Evolutionary conservation across 352 stramenopile genomes (phyloP).

Genomic region (Phytophthora pistaciae): DNA sequence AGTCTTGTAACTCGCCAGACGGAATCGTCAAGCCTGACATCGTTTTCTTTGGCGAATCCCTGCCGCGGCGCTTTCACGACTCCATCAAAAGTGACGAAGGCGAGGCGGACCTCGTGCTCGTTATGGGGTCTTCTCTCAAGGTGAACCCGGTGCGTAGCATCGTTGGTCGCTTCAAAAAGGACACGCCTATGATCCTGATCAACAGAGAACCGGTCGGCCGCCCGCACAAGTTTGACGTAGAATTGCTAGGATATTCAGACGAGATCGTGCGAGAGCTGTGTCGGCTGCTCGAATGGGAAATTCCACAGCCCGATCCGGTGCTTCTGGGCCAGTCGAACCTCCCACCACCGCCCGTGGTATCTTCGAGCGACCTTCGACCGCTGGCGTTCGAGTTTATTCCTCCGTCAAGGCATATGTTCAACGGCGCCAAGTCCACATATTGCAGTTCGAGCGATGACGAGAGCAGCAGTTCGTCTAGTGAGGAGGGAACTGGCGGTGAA

Average conservation of each 20-base stretch:
- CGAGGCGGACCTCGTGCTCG: conserved; percentile 96
- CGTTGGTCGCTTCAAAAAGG: conserved; percentile 82
- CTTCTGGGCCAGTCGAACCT: conserved; percentile 75
- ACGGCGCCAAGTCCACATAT: conserved; percentile 69
- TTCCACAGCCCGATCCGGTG: conserved; percentile 75
- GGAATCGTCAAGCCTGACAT: conserved; percentile 98
- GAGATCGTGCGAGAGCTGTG: conserved; percentile 88
- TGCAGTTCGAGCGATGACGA: conserved; percentile 69
- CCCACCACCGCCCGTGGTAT: conserved; percentile 24
- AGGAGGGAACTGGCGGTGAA: conserved; percentile 48
- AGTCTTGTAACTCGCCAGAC: conserved; percentile 66
- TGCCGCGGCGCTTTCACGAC: conserved; percentile 92
- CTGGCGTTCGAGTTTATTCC: conserved; percentile 74
- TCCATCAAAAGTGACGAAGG: conserved; percentile 82
- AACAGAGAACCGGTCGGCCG: conserved; percentile 85
- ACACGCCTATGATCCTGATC: conserved; percentile 87
- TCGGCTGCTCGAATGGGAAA: conserved; percentile 78
- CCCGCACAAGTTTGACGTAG: conserved; percentile 87
- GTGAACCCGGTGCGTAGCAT: conserved; percentile 96
- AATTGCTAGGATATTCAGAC: conserved; percentile 85
- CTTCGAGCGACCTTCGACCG: conserved; percentile 37
- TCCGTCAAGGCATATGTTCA: conserved; percentile 81
- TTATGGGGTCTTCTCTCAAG: conserved; percentile 99
- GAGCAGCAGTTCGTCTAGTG: conserved; percentile 63
- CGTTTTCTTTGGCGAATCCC: conserved; percentile 98